These are phyloP conservation scores for Meira nashicola DNA, from an alignment of 1,284 basidiomycete species.

Conservation along the genomic window DNA sequence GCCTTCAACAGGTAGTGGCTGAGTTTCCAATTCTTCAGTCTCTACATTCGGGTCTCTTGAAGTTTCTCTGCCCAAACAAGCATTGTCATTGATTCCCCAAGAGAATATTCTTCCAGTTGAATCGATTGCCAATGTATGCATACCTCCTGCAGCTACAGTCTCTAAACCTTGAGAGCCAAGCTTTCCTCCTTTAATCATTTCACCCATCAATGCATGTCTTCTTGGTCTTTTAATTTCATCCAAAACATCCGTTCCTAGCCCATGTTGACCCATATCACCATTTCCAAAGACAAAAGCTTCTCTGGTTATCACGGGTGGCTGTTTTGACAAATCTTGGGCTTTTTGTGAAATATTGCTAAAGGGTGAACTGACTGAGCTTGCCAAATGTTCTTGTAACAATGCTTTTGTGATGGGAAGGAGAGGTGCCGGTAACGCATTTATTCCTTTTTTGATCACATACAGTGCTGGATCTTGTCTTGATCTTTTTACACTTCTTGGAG, in stretches of 20 bases:
- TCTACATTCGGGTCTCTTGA: constrained; percentile 64
- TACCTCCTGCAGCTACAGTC: constrained; percentile 43
- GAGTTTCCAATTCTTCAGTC: constrained; percentile 71
- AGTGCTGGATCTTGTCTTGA: neutral
- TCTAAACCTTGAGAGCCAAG: constrained; percentile 41
- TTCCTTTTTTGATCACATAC: constrained; percentile 11
- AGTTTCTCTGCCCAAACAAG: constrained; percentile 71
- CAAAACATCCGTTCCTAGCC: constrained; percentile 43
- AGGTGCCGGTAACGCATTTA: constrained; percentile 11
- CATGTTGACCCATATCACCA: constrained; percentile 49
- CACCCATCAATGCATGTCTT: constrained; percentile 39
- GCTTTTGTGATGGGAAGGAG: constrained; percentile 6
- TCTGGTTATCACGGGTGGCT: neutral
- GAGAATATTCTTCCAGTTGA: constrained; percentile 55
- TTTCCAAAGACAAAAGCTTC: constrained; percentile 50
- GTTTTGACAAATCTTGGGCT: neutral
- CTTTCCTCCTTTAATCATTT: constrained; percentile 40
- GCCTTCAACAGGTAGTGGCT: constrained; percentile 69
- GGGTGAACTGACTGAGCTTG: neutral
- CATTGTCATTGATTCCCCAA: constrained; percentile 87
- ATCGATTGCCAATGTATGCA: constrained; percentile 50
- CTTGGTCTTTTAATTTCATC: constrained; percentile 50
- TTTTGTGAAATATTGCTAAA: neutral
- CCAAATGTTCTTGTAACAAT: constrained; percentile 4
- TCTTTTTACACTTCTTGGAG: no score